Evolutionary conservation across 805 yeast genomes (phyloP), one percentile per base, ranked within the genome.

Genomic region (Ogataea trehaloabstinens): DNA sequence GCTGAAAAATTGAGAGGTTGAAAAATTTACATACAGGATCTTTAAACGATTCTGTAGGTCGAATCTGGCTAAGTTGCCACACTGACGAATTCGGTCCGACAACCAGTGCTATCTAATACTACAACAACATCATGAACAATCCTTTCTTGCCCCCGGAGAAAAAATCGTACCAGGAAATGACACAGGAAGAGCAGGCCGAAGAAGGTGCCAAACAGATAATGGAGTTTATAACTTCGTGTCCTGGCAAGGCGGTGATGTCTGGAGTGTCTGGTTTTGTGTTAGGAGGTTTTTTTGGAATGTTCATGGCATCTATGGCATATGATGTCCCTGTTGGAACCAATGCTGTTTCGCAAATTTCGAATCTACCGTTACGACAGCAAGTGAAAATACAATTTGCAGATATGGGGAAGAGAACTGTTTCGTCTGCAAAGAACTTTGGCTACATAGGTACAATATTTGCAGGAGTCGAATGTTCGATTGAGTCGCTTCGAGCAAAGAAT

Each of bases 241-340:
- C 97, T 0, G 98, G 97, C 15, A 91, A 93, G 60, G 78, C 96
- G 0, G 82, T 74, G 18, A 80, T 90, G 71, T 84, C 96, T 20
- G 98, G 96, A 45, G 96, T 82, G 16, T 81, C 95, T 11, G 98
- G 98, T 17, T 91, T 87, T 64, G 90, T 82, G 27, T 77, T 91
- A 25, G 98, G 98, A 66, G 98, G 97, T 45, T 85, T 90, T 42
- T 89, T 91, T 62, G 97, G 98, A 46, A 67, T 93, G 34, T 89
- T 91, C 68, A 93, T 91, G 97, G 91, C 93, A 1, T 74, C 80
- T 10, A 81, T 81, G 87, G 79, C 90, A 0, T 87, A 85, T 56
- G 95, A 86, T 62, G 87, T 85, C 1, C 88, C 95, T 1, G 70
- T 76, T 6, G 84, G 88, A 27, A 64, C 68, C 19, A 48, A 53